phyloP scores from a whole-genome alignment of 179 eudicot species.

The Spergularia azorica region DNA sequence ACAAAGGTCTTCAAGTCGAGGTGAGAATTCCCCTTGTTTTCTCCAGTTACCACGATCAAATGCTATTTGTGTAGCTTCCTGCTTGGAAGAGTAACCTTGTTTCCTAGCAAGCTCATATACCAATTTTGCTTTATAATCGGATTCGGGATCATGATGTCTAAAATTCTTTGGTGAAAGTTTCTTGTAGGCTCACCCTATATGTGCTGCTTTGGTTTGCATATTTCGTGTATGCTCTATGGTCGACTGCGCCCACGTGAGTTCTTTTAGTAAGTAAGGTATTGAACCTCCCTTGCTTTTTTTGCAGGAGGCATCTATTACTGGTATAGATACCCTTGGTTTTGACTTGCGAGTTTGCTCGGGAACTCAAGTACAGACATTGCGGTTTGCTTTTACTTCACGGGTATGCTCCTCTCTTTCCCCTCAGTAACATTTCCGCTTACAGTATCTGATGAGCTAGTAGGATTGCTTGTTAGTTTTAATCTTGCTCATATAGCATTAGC shows the following conservation, averaged over 20 bases:
- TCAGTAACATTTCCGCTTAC: too few relatives aligned
- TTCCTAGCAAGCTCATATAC: background rate
- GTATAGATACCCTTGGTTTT: slow-evolving; percentile 86
- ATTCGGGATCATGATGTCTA: too few relatives aligned
- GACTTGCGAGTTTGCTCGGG: slow-evolving; percentile 95
- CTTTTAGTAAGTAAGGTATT: background rate
- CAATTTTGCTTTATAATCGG: background rate
- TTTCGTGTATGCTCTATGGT: background rate
- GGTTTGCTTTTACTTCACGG: slow-evolving; percentile 75
- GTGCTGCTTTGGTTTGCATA: too few relatives aligned
- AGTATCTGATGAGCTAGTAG: background rate
- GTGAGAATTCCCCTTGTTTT: slow-evolving; percentile 34
- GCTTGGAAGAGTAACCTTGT: too few relatives aligned
- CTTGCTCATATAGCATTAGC: background rate
- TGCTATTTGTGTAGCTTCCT: background rate
- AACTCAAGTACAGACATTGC: slow-evolving; percentile 82
- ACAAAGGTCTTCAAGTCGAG: slow-evolving; percentile 92
- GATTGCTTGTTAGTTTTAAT: background rate
- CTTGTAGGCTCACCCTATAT: background rate
- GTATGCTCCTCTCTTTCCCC: slow-evolving; percentile 36
- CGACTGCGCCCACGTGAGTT: background rate
- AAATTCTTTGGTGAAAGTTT: too few relatives aligned
- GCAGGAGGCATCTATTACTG: slow-evolving; percentile 85
- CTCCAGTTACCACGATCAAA: background rate
- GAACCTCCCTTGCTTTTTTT: slow-evolving; percentile 27